These are phyloP conservation scores for Pseudogymnoascus sp. DNA, from an alignment of 2,329 filamentous ascomycete species.

Conservation along the genomic window DNA sequence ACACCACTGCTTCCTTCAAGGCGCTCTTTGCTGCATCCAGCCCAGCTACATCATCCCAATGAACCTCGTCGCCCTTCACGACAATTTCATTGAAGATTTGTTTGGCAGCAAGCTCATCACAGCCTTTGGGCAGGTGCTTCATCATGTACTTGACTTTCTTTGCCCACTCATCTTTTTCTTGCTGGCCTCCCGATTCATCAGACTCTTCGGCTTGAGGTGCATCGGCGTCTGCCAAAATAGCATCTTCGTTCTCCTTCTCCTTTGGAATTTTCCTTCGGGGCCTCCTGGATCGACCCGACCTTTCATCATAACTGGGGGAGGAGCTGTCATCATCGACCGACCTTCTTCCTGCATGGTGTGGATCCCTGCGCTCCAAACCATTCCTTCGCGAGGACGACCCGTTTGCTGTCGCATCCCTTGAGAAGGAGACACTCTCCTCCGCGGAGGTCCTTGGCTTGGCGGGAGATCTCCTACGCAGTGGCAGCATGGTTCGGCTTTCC, in stretches of 20 bases:
- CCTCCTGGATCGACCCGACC: slow-evolving; percentile 25
- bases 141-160: slow-evolving; percentile 57
- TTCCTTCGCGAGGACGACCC: slow-evolving; percentile 25
- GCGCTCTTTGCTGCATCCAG: slow-evolving; percentile 85
- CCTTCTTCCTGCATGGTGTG: slow-evolving; percentile 1
- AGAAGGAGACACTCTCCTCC: slow-evolving; percentile 14
- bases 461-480: slow-evolving; percentile 24
- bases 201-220: slow-evolving; percentile 35
- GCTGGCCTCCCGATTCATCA: slow-evolving; percentile 33
- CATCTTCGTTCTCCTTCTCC: slow-evolving; percentile 29
- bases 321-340: slow-evolving; percentile 22
- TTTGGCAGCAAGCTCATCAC: slow-evolving; percentile 75
- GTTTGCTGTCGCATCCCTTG: slow-evolving; percentile 30
- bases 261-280: slow-evolving; percentile 22
- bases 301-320: slow-evolving; percentile 27
- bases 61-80: slow-evolving; percentile 86
- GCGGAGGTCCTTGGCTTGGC: slow-evolving; percentile 11
- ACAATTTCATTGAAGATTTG: slow-evolving; percentile 96
- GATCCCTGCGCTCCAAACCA: not conserved
- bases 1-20: slow-evolving; percentile 91
- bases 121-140: slow-evolving; percentile 70
- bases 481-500: slow-evolving; percentile 26
- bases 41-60: slow-evolving; percentile 89
- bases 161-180: slow-evolving; percentile 49
- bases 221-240: slow-evolving; percentile 30